Percentiles rank a stretch among this genome's conserved stretches.
Evolutionary conservation across 768 basidiomycete genomes (phyloP).

Genomic region (Calocera cornea): DNA sequence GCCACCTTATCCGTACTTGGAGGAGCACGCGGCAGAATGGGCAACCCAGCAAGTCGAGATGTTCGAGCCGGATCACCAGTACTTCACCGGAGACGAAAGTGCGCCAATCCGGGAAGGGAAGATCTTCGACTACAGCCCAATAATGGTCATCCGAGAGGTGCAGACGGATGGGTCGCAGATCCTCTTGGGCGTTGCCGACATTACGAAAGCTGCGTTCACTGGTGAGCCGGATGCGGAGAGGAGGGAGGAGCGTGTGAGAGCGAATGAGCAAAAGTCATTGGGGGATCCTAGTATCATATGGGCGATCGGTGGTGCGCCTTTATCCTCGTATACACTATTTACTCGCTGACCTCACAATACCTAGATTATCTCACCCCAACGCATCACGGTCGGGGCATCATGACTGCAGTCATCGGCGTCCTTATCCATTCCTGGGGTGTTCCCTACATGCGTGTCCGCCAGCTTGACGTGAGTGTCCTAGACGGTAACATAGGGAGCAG

Average conservation of each 20-base stretch:
- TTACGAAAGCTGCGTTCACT: not conserved
- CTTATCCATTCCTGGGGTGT: constrained; percentile 47
- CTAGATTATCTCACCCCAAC: constrained; percentile 47
- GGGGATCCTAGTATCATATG: constrained; percentile 48
- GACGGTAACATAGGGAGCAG: constrained; percentile 45
- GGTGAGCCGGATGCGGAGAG: not conserved
- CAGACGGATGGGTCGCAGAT: not conserved
- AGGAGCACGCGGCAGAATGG: constrained; percentile 32
- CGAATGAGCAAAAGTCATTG: constrained; percentile 30
- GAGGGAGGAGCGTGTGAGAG: constrained; percentile 5
- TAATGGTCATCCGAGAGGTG: not conserved
- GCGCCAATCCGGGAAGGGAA: not conserved
- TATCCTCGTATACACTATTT: not conserved
- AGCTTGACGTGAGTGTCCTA: constrained; percentile 34
- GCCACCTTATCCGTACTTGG: constrained; percentile 42
- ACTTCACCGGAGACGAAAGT: not conserved
- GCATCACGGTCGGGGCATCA: constrained; percentile 56
- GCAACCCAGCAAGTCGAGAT: constrained; percentile 9
- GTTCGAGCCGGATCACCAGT: not conserved
- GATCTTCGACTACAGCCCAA: not conserved
- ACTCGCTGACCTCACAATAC: constrained; percentile 2
- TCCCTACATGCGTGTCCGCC: constrained; percentile 46
- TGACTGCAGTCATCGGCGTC: constrained; percentile 46
- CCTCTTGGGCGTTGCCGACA: not conserved
- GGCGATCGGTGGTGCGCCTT: constrained; percentile 43